phyloP scores from a whole-genome alignment of 2,329 filamentous ascomycete genomes.

The Cladosporium oxysporum region DNA sequence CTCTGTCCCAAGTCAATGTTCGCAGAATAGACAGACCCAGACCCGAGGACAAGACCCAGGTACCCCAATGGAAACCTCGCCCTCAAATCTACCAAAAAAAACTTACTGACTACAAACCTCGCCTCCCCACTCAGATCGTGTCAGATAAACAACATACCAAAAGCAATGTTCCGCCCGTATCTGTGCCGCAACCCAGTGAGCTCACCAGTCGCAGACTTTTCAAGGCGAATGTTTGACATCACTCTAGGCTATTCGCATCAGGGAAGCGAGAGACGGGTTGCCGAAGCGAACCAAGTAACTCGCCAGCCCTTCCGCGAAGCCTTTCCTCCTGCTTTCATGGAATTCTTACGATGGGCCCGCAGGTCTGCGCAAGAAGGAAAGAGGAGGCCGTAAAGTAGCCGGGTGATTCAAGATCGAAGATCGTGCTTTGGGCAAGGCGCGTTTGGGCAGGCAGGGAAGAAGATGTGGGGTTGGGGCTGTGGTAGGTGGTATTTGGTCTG shows the following conservation, averaged over 20 bases:
- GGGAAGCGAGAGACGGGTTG: conserved; percentile 41
- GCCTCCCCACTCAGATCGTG: neutral
- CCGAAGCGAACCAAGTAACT: conserved; percentile 37
- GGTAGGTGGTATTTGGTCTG: neutral
- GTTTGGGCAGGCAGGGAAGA: neutral
- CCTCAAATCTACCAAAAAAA: neutral
- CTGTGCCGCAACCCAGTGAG: conserved; percentile 62
- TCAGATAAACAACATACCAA: neutral
- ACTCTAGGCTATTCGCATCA: conserved; percentile 32
- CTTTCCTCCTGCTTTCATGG: conserved; percentile 38
- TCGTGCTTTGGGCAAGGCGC: neutral
- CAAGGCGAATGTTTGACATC: conserved; percentile 37
- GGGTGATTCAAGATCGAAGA: neutral
- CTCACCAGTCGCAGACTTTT: conserved; percentile 66
- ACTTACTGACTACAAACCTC: neutral
- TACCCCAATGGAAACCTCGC: neutral
- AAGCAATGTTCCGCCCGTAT: conserved; percentile 62
- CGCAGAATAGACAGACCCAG: neutral
- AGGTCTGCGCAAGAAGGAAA: conserved; percentile 26
- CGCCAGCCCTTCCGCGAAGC: conserved; percentile 26
- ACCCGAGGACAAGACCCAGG: neutral
- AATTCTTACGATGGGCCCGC: neutral
- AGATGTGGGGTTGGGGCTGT: neutral
- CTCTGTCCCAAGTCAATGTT: neutral
- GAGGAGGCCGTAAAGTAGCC: conserved; percentile 31